These are phyloP conservation scores for Sherardia arvensis DNA, from an alignment of 257 asterid species.

Conservation along the genomic window DNA sequence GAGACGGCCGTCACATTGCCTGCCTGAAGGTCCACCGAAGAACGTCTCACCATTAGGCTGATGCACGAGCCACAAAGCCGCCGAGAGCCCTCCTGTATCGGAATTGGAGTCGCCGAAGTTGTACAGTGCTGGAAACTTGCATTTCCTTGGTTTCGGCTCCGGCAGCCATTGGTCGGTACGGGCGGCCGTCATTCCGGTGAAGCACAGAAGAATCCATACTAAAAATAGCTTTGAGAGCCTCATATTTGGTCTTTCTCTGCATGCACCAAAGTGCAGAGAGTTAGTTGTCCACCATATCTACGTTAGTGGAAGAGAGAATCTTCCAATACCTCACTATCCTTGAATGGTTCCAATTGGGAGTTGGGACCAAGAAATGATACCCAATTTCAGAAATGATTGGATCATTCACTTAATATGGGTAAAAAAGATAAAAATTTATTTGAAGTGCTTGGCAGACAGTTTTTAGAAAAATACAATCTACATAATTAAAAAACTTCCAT, in stretches of 20 bases:
- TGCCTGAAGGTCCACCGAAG: slow-evolving; percentile 29
- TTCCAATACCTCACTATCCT: not conserved
- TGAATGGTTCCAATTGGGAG: not conserved
- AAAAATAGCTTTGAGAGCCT: not conserved
- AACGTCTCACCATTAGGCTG: slow-evolving; percentile 34
- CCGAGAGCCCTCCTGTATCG: slow-evolving; percentile 32
- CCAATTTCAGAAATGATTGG: not conserved
- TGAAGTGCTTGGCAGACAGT: not conserved
- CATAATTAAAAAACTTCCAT: too few relatives aligned
- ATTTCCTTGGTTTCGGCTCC: not conserved
- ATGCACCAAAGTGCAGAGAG: not conserved
- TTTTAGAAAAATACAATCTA: not conserved
- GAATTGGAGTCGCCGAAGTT: slow-evolving; percentile 32
- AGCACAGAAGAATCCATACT: not conserved
- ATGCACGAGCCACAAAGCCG: slow-evolving; percentile 17
- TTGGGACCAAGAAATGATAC: not conserved
- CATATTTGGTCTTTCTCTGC: slow-evolving; percentile 7
- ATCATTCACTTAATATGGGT: not conserved
- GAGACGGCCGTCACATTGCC: slow-evolving; percentile 33
- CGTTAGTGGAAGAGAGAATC: not conserved
- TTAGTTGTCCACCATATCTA: not conserved
- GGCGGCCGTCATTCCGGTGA: not conserved
- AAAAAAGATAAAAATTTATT: not conserved
- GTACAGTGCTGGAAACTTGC: slow-evolving; percentile 23
- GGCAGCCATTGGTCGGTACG: not conserved